Evolutionary conservation across 805 yeast species (phyloP).

Genomic region (Isabelozyma rhagii): DNA sequence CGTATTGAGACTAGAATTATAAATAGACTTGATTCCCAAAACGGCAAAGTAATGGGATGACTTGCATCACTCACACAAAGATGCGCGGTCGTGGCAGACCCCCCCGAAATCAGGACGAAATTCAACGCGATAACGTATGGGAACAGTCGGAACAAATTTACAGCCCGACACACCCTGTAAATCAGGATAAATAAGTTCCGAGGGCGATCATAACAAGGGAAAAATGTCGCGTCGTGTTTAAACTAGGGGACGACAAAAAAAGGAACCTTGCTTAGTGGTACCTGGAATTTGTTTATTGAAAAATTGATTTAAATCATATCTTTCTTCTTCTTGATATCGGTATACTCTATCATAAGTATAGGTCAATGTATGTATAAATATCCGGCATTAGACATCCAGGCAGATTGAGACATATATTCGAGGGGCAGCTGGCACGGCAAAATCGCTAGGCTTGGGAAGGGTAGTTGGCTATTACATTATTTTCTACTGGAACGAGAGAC

Average conservation of each 20-base stretch:
- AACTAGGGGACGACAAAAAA: background rate
- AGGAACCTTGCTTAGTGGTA: background rate
- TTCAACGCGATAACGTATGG: background rate
- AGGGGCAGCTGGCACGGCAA: too few relatives aligned
- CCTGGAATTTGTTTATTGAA: background rate
- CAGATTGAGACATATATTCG: too few relatives aligned
- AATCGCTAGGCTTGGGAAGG: too few relatives aligned
- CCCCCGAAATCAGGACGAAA: background rate
- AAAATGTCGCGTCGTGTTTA: background rate
- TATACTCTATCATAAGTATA: background rate
- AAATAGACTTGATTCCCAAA: background rate
- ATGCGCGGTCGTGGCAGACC: background rate
- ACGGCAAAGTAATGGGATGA: background rate
- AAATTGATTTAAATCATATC: background rate
- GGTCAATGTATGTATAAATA: background rate
- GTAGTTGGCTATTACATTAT: background rate
- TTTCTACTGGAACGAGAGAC: background rate
- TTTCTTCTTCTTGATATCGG: background rate
- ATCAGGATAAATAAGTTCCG: background rate
- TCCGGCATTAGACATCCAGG: too few relatives aligned
- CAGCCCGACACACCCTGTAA: background rate
- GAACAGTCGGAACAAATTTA: background rate
- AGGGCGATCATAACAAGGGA: background rate
- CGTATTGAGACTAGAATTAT: background rate
- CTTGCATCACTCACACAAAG: background rate